A percentile compares a stretch with the other conserved stretches of the same genome.
Evolutionary conservation across 2,329 filamentous ascomycete genomes (phyloP).

Genomic region (Penicillium hesseltinei): DNA sequence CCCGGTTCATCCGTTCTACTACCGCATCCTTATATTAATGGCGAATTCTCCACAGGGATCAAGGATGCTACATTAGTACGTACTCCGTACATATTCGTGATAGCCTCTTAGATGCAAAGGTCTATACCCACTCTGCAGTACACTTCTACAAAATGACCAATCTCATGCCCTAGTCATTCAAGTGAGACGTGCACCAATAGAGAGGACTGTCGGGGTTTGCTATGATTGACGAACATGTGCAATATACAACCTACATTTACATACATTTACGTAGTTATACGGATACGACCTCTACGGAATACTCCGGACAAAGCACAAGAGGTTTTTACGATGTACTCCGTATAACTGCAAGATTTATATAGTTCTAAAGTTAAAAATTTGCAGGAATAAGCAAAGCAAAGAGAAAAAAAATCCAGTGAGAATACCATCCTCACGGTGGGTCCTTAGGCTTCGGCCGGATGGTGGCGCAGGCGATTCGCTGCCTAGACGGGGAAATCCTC

Average conservation of each 20-base stretch:
- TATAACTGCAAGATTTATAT: background rate
- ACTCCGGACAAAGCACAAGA: background rate
- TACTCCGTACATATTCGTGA: background rate
- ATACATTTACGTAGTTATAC: background rate
- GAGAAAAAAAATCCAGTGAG: background rate
- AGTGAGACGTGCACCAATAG: constrained; percentile 7
- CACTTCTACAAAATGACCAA: constrained; percentile 11
- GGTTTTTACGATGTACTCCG: background rate
- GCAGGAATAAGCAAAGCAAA: background rate
- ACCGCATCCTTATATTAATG: constrained; percentile 16
- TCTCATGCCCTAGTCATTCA: constrained; percentile 11
- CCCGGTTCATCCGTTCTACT: constrained; percentile 12
- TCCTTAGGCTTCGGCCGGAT: constrained; percentile 18
- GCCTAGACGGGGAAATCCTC: constrained; percentile 25
- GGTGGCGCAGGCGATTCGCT: constrained; percentile 24
- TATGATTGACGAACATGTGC: background rate
- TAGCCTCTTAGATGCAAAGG: background rate
- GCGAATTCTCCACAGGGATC: constrained; percentile 8
- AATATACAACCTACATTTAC: background rate
- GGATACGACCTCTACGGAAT: background rate
- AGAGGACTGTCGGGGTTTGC: constrained; percentile 6
- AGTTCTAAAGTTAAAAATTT: background rate
- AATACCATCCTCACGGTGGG: constrained; percentile 15
- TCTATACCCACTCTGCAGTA: constrained; percentile 6
- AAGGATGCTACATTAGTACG: background rate